phyloP scores from a whole-genome alignment of 352 stramenopile genomes.

The Phytophthora lateralis region DNA sequence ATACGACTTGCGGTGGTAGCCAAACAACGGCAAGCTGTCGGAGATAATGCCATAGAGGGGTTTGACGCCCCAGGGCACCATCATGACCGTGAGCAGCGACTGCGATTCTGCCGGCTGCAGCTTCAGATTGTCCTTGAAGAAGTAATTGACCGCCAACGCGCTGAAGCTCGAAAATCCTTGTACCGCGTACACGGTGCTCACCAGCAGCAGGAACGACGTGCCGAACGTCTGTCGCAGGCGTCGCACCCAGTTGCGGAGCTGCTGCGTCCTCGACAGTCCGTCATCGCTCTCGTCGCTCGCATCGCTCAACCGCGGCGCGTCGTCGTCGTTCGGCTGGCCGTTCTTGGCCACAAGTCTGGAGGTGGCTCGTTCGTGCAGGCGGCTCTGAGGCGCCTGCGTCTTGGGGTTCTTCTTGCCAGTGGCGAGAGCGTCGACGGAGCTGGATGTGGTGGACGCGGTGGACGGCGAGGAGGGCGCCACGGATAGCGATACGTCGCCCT shows the following conservation, averaged over 20 bases:
- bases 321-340: slow-evolving; percentile 9
- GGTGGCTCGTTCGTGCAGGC: slow-evolving; percentile 22
- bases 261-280: slow-evolving; percentile 34
- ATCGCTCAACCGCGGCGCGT: slow-evolving; percentile 5
- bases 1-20: slow-evolving; percentile 95
- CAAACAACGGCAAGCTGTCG: slow-evolving; percentile 94
- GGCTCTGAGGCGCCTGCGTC: slow-evolving; percentile 10
- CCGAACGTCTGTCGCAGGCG: slow-evolving; percentile 71
- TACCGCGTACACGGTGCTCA: slow-evolving; percentile 92
- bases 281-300: slow-evolving; percentile 28
- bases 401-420: slow-evolving; percentile 21
- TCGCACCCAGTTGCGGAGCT: slow-evolving; percentile 55
- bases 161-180: slow-evolving; percentile 95
- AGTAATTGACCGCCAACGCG: slow-evolving; percentile 93
- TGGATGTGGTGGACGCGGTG: slow-evolving; percentile 27
- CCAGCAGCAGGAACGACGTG: slow-evolving; percentile 69
- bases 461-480: slow-evolving; percentile 27
- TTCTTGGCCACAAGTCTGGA: slow-evolving; percentile 22
- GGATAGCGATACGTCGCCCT: slow-evolving; percentile 14
- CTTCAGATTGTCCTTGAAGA: slow-evolving; percentile 96
- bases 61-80: slow-evolving; percentile 96
- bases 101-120: slow-evolving; percentile 93
- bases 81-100: slow-evolving; percentile 93
- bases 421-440: slow-evolving; percentile 17
- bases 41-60: slow-evolving; percentile 96